Base-by-base conservation (phyloP, 2,329 filamentous ascomycete genomes). In the Penicillium rolfsii region DNA sequence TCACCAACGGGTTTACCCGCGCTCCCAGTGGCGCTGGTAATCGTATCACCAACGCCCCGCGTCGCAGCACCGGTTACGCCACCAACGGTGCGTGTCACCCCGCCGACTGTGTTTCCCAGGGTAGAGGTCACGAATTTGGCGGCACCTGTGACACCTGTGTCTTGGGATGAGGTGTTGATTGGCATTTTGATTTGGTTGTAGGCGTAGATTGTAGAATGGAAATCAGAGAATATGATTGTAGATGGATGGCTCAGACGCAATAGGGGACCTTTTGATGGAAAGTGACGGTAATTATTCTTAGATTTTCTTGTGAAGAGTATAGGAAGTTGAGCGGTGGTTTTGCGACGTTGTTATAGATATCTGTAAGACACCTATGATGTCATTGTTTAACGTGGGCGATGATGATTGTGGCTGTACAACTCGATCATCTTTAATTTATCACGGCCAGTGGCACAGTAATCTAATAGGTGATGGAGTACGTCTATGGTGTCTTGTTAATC, bases 21-120 rank as follows among this genome's bases (percentile, higher is more conserved):
- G n/a, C 79, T 81, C 12, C 85, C 86, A 0, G 84, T 84, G 3
- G 81, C 81, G 56, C 79, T 78, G 9, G 73, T 83, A 63, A 87
- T 78, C 2, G 84, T 87, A 70, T 86, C 78, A 40, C 85, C 84
- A 2, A 88, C 52, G 5, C 85, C 85, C 11, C 83, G 80, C n/a
- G 82, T 81, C 1, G 83, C 83, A 0, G 85, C 84, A 53, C 84
- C 84, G 14, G 84, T 80, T 1, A 85, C 77, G 33, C 82, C 82
- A 14, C 84, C 83, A 2, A 82, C 76, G 2, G 83, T 85, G 61
- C 82, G 81, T 6, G 81, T 79, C 19, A 85, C 72, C 38, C 84
- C 84, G n/a, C 83, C 83, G 43, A 81, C 79, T 0, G 81, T 81
- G 70, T 86, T 86, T 53, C 84, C 84, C 28, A 85, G 72, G 1